A percentile compares a stretch with the other conserved stretches of the same genome.
These are phyloP conservation scores for Globisporangium heterothallicum DNA, from an alignment of 352 stramenopile species.

Conservation along the genomic window DNA sequence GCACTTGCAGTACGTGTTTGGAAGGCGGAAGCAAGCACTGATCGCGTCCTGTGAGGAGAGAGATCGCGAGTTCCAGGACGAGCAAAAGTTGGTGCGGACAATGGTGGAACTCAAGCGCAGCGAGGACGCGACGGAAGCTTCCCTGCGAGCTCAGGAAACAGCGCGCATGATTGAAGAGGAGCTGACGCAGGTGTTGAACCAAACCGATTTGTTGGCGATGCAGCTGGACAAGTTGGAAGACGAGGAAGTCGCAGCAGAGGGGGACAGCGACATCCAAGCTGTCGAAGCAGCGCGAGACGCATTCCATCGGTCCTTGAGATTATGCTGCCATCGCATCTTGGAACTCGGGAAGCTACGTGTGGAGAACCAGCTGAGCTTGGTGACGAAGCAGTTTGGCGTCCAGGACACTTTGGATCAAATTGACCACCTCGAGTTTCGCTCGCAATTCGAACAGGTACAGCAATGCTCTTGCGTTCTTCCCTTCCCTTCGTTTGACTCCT, in stretches of 20 bases:
- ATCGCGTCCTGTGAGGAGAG: background rate
- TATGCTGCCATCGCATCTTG: conserved; percentile 7
- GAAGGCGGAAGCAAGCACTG: conserved; percentile 9
- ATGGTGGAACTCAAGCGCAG: background rate
- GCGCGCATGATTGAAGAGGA: conserved; percentile 7
- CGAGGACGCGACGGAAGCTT: background rate
- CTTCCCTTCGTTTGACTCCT: background rate
- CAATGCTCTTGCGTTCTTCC: background rate
- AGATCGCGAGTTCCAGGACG: background rate
- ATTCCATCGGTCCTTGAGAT: conserved; percentile 1
- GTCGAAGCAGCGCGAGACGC: background rate
- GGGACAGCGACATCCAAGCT: background rate
- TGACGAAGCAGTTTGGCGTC: background rate
- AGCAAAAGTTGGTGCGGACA: conserved; percentile 8
- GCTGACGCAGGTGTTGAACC: conserved; percentile 2
- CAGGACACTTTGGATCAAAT: conserved; percentile 10
- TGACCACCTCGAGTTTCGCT: conserved; percentile 4
- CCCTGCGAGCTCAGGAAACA: background rate
- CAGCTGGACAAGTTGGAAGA: conserved; percentile 9
- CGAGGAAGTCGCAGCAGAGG: background rate
- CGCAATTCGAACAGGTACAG: conserved; percentile 15
- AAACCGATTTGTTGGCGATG: conserved; percentile 6
- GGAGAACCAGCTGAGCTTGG: conserved; percentile 1
- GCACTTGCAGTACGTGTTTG: conserved; percentile 9
- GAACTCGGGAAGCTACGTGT: conserved; percentile 6